Evolutionary conservation across 345 rosid genomes (phyloP), one percentile per base, ranked within the genome.

Genomic region (Capsella bursapastoris): DNA sequence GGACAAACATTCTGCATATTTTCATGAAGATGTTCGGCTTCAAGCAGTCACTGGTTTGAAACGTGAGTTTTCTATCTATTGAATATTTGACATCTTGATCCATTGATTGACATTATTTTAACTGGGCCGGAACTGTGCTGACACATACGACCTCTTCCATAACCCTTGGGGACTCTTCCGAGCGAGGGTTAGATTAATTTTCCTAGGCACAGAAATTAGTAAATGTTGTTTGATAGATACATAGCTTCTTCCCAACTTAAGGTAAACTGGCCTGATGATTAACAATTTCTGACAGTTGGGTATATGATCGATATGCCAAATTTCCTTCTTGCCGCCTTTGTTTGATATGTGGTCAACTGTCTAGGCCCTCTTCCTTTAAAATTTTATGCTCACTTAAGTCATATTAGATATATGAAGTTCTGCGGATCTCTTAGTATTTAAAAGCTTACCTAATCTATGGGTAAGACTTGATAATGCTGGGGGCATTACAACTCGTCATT

Each of bases 21-120:
- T 96, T 83, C 99, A 96, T 79, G 99, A 96, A 84, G 99, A 96
- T 86, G 98, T 92, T 62, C 89, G 99, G 66, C 90, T 92, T 78
- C 99, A 96, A 81, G 99, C 99, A 60, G 71, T 96, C 49, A 89
- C 86, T 70, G 78, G 88, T 73, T 82, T 96, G 82, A 90, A 92
- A 82, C 70, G 99, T 96, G 66, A 88, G 97, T 88, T 57, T 49
- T 48, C 52, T n/a, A 8, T 59, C 69, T 67, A 9, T 73, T 64
- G 65, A 45, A 25, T 34, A 35, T 55, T 16, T 49, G 13, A 34
- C 45, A 34, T 69, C 13, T 37, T 76, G 59, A 61, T 51, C 59
- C 74, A 68, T 18, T 59, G 15, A 53, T 52, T 68, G 58, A 53
- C 70, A 55, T 38, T 50, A 44, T 25, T 27, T 59, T 63, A 12